Percentiles rank a stretch among this genome's conserved stretches.
These are phyloP conservation scores for Ceratonia siliqua DNA, from an alignment of 306 rosid genomes.

Conservation along the genomic window DNA sequence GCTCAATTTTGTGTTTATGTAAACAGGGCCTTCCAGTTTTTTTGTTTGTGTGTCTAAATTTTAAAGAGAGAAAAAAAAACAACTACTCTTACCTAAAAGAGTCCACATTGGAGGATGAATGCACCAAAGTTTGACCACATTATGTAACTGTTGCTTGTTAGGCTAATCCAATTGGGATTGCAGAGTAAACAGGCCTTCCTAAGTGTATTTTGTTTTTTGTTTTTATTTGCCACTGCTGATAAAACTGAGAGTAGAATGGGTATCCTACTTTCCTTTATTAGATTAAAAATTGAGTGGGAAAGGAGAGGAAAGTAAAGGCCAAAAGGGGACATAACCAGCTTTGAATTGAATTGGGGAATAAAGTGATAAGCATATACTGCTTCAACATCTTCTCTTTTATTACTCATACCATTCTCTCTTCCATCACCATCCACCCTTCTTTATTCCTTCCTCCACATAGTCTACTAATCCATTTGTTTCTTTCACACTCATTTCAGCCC, in stretches of 20 bases:
- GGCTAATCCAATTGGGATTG: conserved; percentile 14
- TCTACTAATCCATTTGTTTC: background rate
- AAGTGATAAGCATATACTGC: conserved; percentile 35
- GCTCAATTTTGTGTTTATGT: no score
- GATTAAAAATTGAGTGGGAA: conserved; percentile 15
- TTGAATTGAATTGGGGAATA: conserved; percentile 33
- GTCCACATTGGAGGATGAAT: background rate
- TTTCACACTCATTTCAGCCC: conserved; percentile 2
- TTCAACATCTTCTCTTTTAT: conserved; percentile 28
- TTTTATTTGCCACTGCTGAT: background rate
- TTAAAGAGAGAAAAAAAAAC: no score
- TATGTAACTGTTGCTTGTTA: background rate
- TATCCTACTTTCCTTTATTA: background rate
- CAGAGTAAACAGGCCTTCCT: background rate
- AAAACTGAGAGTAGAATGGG: background rate
- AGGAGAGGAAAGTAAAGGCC: background rate
- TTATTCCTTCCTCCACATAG: background rate
- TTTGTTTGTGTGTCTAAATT: no score
- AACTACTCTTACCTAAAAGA: no score
- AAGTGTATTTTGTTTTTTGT: no score
- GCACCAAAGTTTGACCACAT: background rate
- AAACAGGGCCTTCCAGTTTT: no score
- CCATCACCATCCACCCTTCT: conserved; percentile 9
- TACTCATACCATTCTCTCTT: conserved; percentile 1
- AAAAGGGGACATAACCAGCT: conserved; percentile 27